These are phyloP conservation scores for Colletotrichum incanum DNA, from an alignment of 2,329 filamentous ascomycete species.

Conservation along the genomic window DNA sequence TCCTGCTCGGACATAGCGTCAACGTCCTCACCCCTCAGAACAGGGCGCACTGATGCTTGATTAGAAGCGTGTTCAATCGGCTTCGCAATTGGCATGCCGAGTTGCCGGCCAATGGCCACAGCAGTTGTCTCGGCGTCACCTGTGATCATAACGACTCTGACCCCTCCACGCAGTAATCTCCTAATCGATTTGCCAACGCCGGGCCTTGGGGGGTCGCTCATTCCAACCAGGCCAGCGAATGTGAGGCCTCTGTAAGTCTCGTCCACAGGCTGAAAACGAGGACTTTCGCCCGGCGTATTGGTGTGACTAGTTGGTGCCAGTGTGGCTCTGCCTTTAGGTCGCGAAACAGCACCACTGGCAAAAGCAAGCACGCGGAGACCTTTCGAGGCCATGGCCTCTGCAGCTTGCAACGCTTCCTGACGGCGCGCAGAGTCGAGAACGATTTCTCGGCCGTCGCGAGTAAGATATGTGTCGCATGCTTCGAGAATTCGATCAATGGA, in stretches of 20 bases:
- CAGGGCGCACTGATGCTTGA: slow-evolving; percentile 76
- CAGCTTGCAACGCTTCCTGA: slow-evolving; percentile 83
- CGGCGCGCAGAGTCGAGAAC: slow-evolving; percentile 84
- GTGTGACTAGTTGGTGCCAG: slow-evolving; percentile 60
- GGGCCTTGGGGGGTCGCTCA: slow-evolving; percentile 95
- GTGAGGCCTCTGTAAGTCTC: slow-evolving; percentile 87
- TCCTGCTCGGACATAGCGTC: slow-evolving; percentile 91
- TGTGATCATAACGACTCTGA: slow-evolving; percentile 99
- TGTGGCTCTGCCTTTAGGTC: slow-evolving; percentile 60
- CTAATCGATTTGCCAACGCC: slow-evolving; percentile 92
- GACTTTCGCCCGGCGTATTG: slow-evolving; percentile 64
- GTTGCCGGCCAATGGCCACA: slow-evolving; percentile 90
- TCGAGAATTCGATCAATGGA: slow-evolving; percentile 89
- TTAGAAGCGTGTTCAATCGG: slow-evolving; percentile 67
- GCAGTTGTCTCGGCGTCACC: slow-evolving; percentile 97
- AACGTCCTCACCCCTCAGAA: slow-evolving; percentile 92
- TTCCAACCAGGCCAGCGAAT: slow-evolving; percentile 94
- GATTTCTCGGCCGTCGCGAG: slow-evolving; percentile 87
- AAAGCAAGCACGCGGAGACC: slow-evolving; percentile 94
- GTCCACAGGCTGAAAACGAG: slow-evolving; percentile 57
- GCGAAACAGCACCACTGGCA: slow-evolving; percentile 82
- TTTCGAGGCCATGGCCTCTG: slow-evolving; percentile 89
- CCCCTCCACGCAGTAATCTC: slow-evolving; percentile 91
- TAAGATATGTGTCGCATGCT: slow-evolving; percentile 92
- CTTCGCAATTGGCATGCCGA: slow-evolving; percentile 88